Conservation (phyloP, 169 alveolate genomes). For the Hammondia hammondi region DNA sequence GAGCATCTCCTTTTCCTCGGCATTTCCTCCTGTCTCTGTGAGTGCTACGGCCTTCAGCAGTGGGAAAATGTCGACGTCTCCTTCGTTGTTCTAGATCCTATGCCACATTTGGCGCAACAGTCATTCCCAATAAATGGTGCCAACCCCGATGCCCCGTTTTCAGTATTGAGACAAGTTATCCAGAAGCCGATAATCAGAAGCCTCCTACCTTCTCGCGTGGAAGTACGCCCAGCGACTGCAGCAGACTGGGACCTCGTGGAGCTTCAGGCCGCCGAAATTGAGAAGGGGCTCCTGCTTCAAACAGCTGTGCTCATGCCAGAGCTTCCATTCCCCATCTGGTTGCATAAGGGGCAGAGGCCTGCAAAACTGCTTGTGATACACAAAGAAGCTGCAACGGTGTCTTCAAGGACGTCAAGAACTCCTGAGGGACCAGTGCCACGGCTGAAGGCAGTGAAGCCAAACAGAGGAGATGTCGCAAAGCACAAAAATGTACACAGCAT, state of each 20-base stretch:
- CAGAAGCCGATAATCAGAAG: not conserved
- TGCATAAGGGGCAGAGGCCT: constrained; percentile 10
- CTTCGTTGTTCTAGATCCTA: not conserved
- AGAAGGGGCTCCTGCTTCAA: constrained; percentile 58
- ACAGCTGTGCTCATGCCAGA: constrained; percentile 51
- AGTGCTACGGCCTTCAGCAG: constrained; percentile 4
- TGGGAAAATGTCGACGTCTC: not conserved
- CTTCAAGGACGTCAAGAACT: not conserved
- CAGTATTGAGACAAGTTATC: not conserved
- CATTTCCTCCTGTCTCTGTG: not conserved
- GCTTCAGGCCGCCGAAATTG: constrained; percentile 55
- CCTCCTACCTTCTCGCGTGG: constrained; percentile 16
- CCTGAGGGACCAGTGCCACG: not conserved
- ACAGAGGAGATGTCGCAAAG: not conserved
- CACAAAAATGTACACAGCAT: not conserved
- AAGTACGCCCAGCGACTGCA: constrained; percentile 43
- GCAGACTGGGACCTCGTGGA: constrained; percentile 71
- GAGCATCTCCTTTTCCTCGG: not conserved
- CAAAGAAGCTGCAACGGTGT: not conserved
- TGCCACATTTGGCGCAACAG: not conserved
- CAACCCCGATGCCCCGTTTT: not conserved
- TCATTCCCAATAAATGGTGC: not conserved
- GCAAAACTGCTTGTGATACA: not conserved
- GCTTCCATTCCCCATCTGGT: constrained; percentile 62
- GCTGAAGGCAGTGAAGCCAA: not conserved